Percentiles rank a stretch among this genome's conserved stretches.
Evolutionary conservation across 371 early-diverging fungal species (phyloP).

Genomic region (Furculomyces boomerangus): DNA sequence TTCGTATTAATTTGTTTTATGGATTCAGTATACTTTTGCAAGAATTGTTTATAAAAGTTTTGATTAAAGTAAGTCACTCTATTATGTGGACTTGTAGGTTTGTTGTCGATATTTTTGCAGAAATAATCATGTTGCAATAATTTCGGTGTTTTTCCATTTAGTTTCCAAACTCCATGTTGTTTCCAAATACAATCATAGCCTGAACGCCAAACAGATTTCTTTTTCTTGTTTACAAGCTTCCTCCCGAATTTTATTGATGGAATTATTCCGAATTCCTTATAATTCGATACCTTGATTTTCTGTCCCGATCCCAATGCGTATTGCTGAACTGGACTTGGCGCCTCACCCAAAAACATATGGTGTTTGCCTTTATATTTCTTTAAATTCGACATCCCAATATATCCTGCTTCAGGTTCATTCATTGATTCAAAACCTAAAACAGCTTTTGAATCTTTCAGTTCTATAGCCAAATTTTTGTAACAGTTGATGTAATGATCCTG

Average conservation of each 20-base stretch:
- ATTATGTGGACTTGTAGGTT: slow-evolving; percentile 22
- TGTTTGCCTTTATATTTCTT: slow-evolving; percentile 25
- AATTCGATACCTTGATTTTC: slow-evolving; percentile 31
- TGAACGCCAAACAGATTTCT: slow-evolving; percentile 32
- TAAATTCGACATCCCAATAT: slow-evolving; percentile 29
- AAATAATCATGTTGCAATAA: slow-evolving; percentile 36
- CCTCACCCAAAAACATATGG: slow-evolving; percentile 32
- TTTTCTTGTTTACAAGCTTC: slow-evolving; percentile 27
- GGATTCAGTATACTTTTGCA: slow-evolving; percentile 4
- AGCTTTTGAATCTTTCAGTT: not conserved
- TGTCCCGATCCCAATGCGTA: slow-evolving; percentile 42
- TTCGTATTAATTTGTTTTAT: not conserved
- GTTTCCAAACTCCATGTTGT: slow-evolving; percentile 45
- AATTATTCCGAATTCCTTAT: slow-evolving; percentile 36
- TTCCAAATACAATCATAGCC: slow-evolving; percentile 44
- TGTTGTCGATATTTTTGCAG: slow-evolving; percentile 24
- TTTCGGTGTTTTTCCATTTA: slow-evolving; percentile 5
- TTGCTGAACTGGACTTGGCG: slow-evolving; percentile 42
- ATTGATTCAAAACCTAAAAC: slow-evolving; percentile 57
- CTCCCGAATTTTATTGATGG: slow-evolving; percentile 25
- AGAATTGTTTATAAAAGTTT: slow-evolving; percentile 36
- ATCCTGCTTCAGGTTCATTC: slow-evolving; percentile 56
- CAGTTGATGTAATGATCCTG: slow-evolving; percentile 31
- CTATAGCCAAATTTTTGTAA: slow-evolving; percentile 29
- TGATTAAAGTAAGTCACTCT: slow-evolving; percentile 24